Percentiles rank a stretch among this genome's conserved stretches.
These are phyloP conservation scores for Oropetium thomaeum DNA, from an alignment of 176 grass and related monocot genomes.

Conservation along the genomic window DNA sequence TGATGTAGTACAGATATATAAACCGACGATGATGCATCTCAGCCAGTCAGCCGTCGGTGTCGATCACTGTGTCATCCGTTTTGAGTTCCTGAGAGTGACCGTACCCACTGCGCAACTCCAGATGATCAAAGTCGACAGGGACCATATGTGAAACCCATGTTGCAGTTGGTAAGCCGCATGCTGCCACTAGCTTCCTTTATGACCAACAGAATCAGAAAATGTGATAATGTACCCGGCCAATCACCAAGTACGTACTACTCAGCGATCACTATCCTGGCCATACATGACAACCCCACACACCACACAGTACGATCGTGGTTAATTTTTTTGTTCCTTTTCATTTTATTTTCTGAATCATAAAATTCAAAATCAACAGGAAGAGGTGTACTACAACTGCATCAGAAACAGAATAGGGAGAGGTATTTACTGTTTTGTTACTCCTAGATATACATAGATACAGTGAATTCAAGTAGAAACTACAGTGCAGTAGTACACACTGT, in stretches of 20 bases:
- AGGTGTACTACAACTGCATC: neutral
- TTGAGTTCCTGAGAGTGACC: neutral
- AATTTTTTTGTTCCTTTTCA: too few species aligned
- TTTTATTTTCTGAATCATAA: neutral
- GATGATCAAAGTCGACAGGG: neutral
- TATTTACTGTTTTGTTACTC: too few species aligned
- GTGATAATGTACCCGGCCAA: neutral
- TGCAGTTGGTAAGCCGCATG: neutral
- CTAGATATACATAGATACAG: neutral
- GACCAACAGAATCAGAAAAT: neutral
- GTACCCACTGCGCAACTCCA: neutral
- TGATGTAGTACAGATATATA: neutral
- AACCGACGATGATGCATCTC: neutral
- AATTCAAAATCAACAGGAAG: neutral
- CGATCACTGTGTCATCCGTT: neutral
- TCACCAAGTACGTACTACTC: neutral
- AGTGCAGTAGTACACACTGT: too few species aligned
- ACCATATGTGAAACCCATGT: neutral
- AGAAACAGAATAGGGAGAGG: neutral
- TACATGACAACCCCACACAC: neutral
- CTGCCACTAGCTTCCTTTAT: neutral
- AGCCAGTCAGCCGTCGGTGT: neutral
- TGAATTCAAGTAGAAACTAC: too few species aligned
- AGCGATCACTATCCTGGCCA: neutral
- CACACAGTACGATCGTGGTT: neutral